Evolutionary conservation across 2,329 filamentous ascomycete genomes (phyloP), one percentile per base, ranked within the genome.

Genomic region (Aspergillus fischeri): DNA sequence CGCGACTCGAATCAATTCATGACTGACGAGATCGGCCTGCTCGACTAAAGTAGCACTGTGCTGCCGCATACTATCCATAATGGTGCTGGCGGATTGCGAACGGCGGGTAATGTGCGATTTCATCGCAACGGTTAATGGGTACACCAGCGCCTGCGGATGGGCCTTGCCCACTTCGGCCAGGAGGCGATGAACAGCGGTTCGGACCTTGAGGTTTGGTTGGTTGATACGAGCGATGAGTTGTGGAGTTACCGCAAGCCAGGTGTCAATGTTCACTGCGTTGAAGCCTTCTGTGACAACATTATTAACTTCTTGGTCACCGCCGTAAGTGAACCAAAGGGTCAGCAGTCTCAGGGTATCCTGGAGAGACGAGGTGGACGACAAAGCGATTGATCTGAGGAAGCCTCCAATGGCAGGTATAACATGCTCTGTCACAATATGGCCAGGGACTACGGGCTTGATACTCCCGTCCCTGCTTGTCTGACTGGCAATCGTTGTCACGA

Each of bases 191-290:
- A 99, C 93, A 0, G 93, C 90, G 63, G 90, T 86, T 63, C 96
- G 87, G 9, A 99, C 92, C 25, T 91, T 85, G 63, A 86, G 83
- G 73, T 97, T 97, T 17, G 92, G 91, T 73, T 97, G 94, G 70
- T 96, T 99, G 78, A 99, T 97, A 58, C 94, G 86, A 32, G 94
- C 94, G 73, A 99, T 96, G 50, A 99, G 81, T 70, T 99, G 94
- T 35, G 94, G 94, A 62, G 97, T 97, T 52, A 99, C 95, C 70
- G 97, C 92, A 20, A 99, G 85, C 95, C 94, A 99, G 1, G 93
- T 97, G 74, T 99, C 94, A 55, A 99, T 90, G 69, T 90, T 96
- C 63, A 99, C 92, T 41, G 90, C 89, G 0, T 89, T 83, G 63
- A 97, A 95, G 4, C 95, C 94, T 70, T 97, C 92, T 0, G 87